A percentile compares a stretch with the other conserved stretches of the same genome.
Conservation (phyloP, 306 rosid species). For the Arachis stenosperma region DNA sequence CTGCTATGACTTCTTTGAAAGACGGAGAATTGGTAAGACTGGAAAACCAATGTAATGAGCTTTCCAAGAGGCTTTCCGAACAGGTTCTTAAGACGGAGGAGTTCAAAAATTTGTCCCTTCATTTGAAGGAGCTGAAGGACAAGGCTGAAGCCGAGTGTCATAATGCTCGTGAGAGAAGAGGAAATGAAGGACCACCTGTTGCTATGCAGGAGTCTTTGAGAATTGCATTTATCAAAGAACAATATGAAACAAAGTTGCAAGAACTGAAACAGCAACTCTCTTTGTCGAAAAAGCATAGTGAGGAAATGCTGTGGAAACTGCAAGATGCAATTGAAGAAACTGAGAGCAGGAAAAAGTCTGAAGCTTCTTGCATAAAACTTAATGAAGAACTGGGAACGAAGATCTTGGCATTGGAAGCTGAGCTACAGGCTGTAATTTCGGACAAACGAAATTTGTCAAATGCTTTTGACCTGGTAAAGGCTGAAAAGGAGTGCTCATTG, state of each 20-base stretch:
- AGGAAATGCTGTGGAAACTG: conserved; percentile 90
- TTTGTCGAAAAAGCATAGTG: conserved; percentile 80
- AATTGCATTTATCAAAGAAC: conserved; percentile 96
- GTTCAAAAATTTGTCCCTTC: conserved; percentile 87
- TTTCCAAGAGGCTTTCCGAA: conserved; percentile 75
- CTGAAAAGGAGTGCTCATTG: conserved; percentile 92
- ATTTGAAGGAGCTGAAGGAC: conserved; percentile 94
- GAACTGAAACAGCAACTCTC: conserved; percentile 85
- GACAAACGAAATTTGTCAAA: conserved; percentile 85
- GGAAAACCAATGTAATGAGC: conserved; percentile 65
- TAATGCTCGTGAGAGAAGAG: conserved; percentile 72
- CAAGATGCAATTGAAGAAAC: conserved; percentile 85
- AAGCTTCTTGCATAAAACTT: conserved; percentile 71
- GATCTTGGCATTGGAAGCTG: conserved; percentile 87
- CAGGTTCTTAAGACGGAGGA: conserved; percentile 90
- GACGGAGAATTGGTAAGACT: conserved; percentile 57
- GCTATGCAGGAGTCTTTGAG: conserved; percentile 91
- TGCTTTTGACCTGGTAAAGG: conserved; percentile 80
- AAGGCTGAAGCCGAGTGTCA: conserved; percentile 77
- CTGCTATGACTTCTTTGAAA: conserved; percentile 57
- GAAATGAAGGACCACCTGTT: conserved; percentile 67
- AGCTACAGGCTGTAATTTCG: conserved; percentile 70
- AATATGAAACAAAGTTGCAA: conserved; percentile 91
- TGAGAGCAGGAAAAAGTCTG: conserved; percentile 77
- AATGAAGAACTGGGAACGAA: conserved; percentile 80